Conservation (phyloP, 2,329 filamentous ascomycete genomes). For the Tolypocladium capitatum region DNA sequence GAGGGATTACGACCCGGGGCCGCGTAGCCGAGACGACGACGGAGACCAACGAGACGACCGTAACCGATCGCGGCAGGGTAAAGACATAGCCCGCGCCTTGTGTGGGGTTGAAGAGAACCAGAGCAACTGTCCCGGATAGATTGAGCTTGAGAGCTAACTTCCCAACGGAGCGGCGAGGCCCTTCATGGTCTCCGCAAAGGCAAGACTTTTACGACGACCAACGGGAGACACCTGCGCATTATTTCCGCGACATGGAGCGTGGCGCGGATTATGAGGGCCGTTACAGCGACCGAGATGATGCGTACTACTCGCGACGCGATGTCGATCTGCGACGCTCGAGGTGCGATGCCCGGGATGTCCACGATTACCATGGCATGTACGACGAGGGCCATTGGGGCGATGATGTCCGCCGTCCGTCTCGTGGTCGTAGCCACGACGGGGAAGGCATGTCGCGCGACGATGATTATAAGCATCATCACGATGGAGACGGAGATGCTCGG, state of each 20-base stretch:
- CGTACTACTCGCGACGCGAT: slow-evolving; percentile 10
- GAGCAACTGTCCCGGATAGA: slow-evolving; percentile 9
- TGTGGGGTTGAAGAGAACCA: slow-evolving; percentile 7
- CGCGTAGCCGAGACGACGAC: slow-evolving; percentile 11
- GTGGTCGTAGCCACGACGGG: slow-evolving; percentile 8
- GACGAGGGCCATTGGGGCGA: slow-evolving; percentile 19
- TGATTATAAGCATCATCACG: slow-evolving; percentile 7
- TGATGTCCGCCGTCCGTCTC: slow-evolving; percentile 5
- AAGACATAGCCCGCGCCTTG: slow-evolving; percentile 24
- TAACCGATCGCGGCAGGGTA: slow-evolving; percentile 37
- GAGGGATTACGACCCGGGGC: slow-evolving; percentile 6
- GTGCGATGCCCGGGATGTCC: slow-evolving; percentile 14
- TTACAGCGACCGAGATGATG: slow-evolving; percentile 15
- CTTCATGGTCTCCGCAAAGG: slow-evolving; percentile 29
- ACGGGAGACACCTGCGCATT: slow-evolving; percentile 13
- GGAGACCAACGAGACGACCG: slow-evolving; percentile 24
- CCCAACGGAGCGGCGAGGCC: slow-evolving; percentile 27
- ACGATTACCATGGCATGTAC: slow-evolving; percentile 25
- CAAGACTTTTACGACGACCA: slow-evolving; percentile 23
- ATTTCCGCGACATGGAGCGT: slow-evolving; percentile 12
- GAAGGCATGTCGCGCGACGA: slow-evolving; percentile 9
- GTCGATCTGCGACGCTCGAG: slow-evolving; percentile 12
- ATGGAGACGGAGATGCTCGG: not conserved
- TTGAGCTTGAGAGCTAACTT: slow-evolving; percentile 31
- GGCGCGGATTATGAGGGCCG: slow-evolving; percentile 11